Percentiles rank a stretch among this genome's conserved stretches.
Conservation (phyloP, 805 yeast genomes). For the Wickerhamiella occidentalis region DNA sequence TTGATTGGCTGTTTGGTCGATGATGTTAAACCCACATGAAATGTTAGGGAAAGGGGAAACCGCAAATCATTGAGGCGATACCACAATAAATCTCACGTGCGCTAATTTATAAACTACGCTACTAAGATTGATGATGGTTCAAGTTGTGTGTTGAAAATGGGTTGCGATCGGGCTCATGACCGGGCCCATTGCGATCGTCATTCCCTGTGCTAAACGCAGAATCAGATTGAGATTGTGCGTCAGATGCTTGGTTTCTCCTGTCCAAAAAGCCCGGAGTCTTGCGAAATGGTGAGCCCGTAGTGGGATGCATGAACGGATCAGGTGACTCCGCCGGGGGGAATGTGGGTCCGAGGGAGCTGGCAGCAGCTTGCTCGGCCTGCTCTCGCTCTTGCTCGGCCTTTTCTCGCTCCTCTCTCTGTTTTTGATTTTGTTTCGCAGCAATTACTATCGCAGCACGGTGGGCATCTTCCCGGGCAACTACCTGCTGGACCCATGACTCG, state of each 20-base stretch:
- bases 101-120: too few species aligned
- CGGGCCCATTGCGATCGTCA: too few species aligned
- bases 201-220: not conserved
- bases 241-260: not conserved
- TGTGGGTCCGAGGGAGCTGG: too few species aligned
- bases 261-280: not conserved
- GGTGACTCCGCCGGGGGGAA: not conserved
- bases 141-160: not conserved
- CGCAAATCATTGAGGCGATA: too few species aligned
- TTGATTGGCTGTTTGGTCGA: too few species aligned
- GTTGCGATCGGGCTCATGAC: not conserved
- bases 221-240: not conserved
- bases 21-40: too few species aligned
- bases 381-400: not conserved
- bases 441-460: conserved; percentile 2
- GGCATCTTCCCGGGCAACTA: not conserved
- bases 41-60: too few species aligned
- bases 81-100: too few species aligned
- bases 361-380: too few species aligned
- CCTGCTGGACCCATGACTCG: not conserved
- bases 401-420: not conserved
- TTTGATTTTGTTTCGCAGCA: not conserved
- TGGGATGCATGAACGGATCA: not conserved
- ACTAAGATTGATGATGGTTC: not conserved
- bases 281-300: not conserved